Base-by-base conservation (phyloP, 2,329 filamentous ascomycete genomes). In the Apiospora marii region DNA sequence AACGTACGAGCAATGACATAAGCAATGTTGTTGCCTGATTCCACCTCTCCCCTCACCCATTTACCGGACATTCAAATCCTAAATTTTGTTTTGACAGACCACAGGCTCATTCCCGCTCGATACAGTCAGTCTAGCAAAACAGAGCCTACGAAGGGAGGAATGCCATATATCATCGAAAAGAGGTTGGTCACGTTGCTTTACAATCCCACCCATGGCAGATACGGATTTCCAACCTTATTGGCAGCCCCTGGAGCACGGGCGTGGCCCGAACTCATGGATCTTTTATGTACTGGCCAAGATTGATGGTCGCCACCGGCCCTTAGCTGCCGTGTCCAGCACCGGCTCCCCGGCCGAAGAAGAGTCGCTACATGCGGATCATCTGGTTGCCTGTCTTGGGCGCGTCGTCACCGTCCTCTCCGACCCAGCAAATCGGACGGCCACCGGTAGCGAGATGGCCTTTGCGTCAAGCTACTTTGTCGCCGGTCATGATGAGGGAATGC, bases 381-480 rank as follows among this genome's bases (percentile, higher is more conserved):
- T 77, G 16, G 70, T 71, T 7, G 74, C 70, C 46, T 75, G 74
- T 51, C 74, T 73, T 67, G 74, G 69, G 53, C 75, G 72, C 69
- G 72, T 77, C 43, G 64, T 74, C 43, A 77, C 74, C 24, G 73
- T 77, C n/a, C 75, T 77, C 58, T 53, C 75, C 68, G 74, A 76
- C 37, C 67, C 73, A 61, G 69, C 69, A 10, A 77, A 76, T 37
- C 76, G 74, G 53, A 68, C 67, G 30, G 71, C 75, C 27, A 73
- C 75, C 46, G 69, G 72, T 41, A 73, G 67, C 24, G 75, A 76
- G 74, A 67, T 76, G 43, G 67, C 68, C 67, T 74, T 77, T 34
- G 74, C 74, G 22, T 70, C 69, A 27, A 14, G 22, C 10, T 74
- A 77, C 43, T 74, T 74, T 58, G 68, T 30, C 24, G 48, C 43